Evolutionary conservation across 2,329 filamentous ascomycete genomes (phyloP).

Genomic region (Colletotrichum ledebouriae): DNA sequence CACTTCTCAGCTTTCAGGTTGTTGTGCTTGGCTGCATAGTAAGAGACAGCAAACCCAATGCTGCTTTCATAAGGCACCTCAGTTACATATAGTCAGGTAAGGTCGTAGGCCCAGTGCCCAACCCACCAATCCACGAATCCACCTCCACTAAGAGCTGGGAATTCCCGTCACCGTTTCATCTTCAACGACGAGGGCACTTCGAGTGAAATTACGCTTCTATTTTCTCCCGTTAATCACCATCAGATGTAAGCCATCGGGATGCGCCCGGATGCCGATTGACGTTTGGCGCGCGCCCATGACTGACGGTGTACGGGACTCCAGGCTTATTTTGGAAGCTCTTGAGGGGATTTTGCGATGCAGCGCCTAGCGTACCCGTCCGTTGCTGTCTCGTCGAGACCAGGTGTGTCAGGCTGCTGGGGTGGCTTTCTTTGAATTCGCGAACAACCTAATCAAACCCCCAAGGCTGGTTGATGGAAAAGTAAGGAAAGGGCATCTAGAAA

Average conservation of each 20-base stretch:
- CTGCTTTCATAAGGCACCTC: too few relatives aligned
- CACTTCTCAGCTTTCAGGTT: too few relatives aligned
- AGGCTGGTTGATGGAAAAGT: not conserved
- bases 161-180: not conserved
- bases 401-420: slow-evolving; percentile 35
- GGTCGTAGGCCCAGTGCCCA: not conserved
- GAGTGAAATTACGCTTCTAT: slow-evolving; percentile 29
- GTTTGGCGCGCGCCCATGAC: slow-evolving; percentile 23
- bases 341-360: not conserved
- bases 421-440: slow-evolving; percentile 5
- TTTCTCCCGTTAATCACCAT: slow-evolving; percentile 23
- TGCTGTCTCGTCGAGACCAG: slow-evolving; percentile 13
- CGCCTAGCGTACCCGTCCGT: not conserved
- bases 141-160: too few relatives aligned
- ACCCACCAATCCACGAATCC: not conserved
- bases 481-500: not conserved
- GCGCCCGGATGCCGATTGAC: slow-evolving; percentile 28
- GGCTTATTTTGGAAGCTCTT: slow-evolving; percentile 10
- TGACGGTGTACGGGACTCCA: slow-evolving; percentile 15
- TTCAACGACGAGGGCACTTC: not conserved
- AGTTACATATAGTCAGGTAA: not conserved
- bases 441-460: not conserved
- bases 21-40: too few relatives aligned
- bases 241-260: slow-evolving; percentile 16
- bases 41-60: too few relatives aligned